Evolutionary conservation across 106 monocot species (phyloP), one percentile per base, ranked within the genome.

Genomic region (Triglochin maritima): DNA sequence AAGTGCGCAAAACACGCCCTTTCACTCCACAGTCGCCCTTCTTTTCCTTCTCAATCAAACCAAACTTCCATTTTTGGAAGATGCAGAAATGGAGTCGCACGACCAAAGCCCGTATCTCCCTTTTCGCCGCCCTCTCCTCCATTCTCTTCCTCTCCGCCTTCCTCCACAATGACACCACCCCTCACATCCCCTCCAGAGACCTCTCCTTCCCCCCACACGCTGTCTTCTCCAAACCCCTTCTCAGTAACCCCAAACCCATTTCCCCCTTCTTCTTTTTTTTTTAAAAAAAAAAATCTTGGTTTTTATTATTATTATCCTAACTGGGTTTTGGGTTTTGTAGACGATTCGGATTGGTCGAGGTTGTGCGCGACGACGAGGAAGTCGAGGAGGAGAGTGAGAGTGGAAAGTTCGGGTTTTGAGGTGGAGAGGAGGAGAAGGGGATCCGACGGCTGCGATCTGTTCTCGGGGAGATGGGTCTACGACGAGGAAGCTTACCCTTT

Each of bases 401-500:
- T 12, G 49, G 48, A 50, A 46, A 47, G 49, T 6, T 29, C 29
- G 45, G 49, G 46, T 4, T 15, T 45, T 14, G 57, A 41, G 9
- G 14, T 15, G 46, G 59, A 60, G 15, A 5, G 59, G 7, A 47
- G 17, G 17, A 47, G 29, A 59, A 47, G n/a, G 42, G 17, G 71
- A 1, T 49, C 5, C 9, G 65, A 4, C 14, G 50, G 66, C 3
- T 89, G 86, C 58, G 83, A 90, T 74, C 9, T 81, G 49, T 90
- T 83, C 60, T 74, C 76, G 2, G 89, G 89, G 55, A 86, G 61
- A 66, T 90, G 89, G 89, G 74, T 90, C n/a, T 77, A 81, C 46
- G 89, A 90, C 72, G 71, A 79, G 29, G 55, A 49, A 5, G 61
- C 83, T 3, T 65, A 79, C 17, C 89, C 89, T 0, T n/a, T 90